Percentiles rank a stretch among this genome's conserved stretches.
phyloP scores from a whole-genome alignment of 2,329 filamentous ascomycete species.

The Graphium sp. region DNA sequence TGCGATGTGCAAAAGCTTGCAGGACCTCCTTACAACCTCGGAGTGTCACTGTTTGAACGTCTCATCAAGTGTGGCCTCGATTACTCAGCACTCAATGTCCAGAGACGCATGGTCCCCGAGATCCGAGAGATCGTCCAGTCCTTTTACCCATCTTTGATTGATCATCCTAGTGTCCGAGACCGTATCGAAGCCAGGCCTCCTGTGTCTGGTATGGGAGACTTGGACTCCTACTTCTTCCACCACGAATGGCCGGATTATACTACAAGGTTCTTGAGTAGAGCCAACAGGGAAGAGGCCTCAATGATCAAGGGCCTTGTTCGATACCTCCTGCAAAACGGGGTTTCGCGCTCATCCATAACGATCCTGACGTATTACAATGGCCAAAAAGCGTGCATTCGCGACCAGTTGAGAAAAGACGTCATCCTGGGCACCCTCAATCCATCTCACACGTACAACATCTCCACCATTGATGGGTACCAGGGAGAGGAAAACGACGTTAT shows the following conservation, averaged over 20 bases:
- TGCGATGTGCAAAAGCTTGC: conserved; percentile 45
- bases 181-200: conserved; percentile 16
- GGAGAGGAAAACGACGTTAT: conserved; percentile 82
- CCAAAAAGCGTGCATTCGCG: conserved; percentile 51
- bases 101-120: conserved; percentile 40
- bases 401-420: conserved; percentile 19
- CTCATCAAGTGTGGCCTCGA: conserved; percentile 49
- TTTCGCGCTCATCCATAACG: conserved; percentile 46
- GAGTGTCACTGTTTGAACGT: conserved; percentile 66
- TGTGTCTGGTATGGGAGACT: conserved; percentile 26
- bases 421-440: conserved; percentile 11
- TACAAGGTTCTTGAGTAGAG: conserved; percentile 47
- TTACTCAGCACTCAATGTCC: conserved; percentile 46
- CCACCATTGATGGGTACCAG: conserved; percentile 79
- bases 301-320: conserved; percentile 61
- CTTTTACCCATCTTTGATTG: conserved; percentile 26
- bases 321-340: conserved; percentile 55
- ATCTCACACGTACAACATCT: conserved; percentile 35
- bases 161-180: conserved; percentile 23
- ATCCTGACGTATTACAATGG: conserved; percentile 80
- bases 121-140: conserved; percentile 25
- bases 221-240: conserved; percentile 22
- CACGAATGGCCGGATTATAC: conserved; percentile 44
- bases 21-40: conserved; percentile 44
- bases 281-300: conserved; percentile 54